Base-by-base conservation (phyloP, 2,329 filamentous ascomycete species). In the Tolypocladium endophyticum region DNA sequence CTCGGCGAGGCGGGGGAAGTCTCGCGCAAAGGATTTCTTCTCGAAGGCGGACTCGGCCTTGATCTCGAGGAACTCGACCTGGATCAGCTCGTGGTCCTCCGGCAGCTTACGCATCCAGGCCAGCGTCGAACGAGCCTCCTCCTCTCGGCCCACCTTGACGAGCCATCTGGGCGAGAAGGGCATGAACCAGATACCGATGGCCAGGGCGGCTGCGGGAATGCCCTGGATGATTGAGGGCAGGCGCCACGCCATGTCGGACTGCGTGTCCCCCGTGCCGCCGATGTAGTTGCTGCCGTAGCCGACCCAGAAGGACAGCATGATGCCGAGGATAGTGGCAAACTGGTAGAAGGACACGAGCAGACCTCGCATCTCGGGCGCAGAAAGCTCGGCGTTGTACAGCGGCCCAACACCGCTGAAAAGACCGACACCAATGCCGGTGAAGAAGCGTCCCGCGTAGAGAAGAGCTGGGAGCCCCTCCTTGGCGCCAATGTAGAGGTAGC, bases 31-130 rank as follows among this genome's bases (percentile, higher is more conserved):
- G 0, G 83, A 84, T 39, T 85, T 82, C 72, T 90, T 89, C 72
- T 93, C 89, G 65, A 93, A 93, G 35, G 89, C 72, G 0, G 84
- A 85, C 70, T 91, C 87, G 0, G 89, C 88, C 71, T 90, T 90
- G 74, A 93, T 92, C 70, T 93, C 89, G n/a, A 90, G 81, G 67
- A 87, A 91, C 67, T 93, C 89, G 3, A 90, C 77, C 64, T 88
- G 83, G 39, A 93, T 81, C 0, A 88, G 78, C 56, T 89, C 84
- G 66, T 90, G 80, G 62, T 87, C 81, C 18, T 75, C 68, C 0
- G 82, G 71, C 0, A 90, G 78, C 7, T 80, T 80, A 39, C 89
- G 84, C 9, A 93, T 81, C 59, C 70, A 79, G 0, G 87, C 81
- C 1, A 93, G 79, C 0, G 39, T 73, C 58, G 74, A 71, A 59